A percentile compares a stretch with the other conserved stretches of the same genome.
Evolutionary conservation across 148 eudicot species (phyloP).

Genomic region (Amaranthus cruentus): DNA sequence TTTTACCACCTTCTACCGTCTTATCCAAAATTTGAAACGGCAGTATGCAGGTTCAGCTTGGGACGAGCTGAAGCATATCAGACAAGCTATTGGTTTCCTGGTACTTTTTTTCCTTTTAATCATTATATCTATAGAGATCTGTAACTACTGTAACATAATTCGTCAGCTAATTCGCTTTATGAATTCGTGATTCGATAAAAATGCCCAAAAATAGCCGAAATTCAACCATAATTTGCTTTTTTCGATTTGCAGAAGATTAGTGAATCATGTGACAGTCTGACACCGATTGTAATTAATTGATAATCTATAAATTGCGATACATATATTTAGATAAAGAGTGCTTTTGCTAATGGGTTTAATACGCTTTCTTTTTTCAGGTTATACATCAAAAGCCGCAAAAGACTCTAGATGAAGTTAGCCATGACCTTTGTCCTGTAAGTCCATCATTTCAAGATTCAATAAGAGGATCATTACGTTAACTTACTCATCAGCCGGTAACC

Average conservation of each 20-base stretch:
- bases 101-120: constrained; percentile 30
- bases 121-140: neutral
- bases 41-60: constrained; percentile 85
- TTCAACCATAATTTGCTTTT: too few relatives aligned
- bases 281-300: too few relatives aligned
- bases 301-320: too few relatives aligned
- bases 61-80: constrained; percentile 91
- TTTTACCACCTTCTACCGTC: constrained; percentile 4
- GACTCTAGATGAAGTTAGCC: constrained; percentile 88
- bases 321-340: too few relatives aligned
- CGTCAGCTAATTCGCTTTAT: too few relatives aligned
- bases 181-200: neutral
- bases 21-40: constrained; percentile 18
- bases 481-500: neutral
- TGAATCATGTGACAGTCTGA: neutral
- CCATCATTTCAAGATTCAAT: constrained; percentile 13
- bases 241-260: neutral
- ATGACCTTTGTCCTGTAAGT: constrained; percentile 85
- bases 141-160: too few relatives aligned
- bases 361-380: constrained; percentile 43
- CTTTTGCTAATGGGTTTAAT: neutral
- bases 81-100: constrained; percentile 91
- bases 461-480: constrained; percentile 10
- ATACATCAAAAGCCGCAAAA: constrained; percentile 88
- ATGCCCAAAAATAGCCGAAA: too few relatives aligned